These are phyloP conservation scores for Clitopilus passeckerianus DNA, from an alignment of 768 basidiomycete genomes.

Conservation along the genomic window DNA sequence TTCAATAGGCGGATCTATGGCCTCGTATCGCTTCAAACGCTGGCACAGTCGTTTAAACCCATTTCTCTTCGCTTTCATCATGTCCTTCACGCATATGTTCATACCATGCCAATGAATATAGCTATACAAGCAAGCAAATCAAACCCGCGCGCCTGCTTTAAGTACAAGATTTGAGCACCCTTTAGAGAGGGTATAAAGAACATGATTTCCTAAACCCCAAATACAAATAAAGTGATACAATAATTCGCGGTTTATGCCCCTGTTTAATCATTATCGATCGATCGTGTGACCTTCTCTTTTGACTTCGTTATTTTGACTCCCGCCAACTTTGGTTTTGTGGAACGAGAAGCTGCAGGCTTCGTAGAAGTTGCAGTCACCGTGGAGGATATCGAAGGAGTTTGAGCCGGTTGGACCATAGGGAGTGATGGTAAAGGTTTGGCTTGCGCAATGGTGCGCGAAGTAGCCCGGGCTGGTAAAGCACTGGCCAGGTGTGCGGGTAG, in stretches of 20 bases:
- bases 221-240: neutral
- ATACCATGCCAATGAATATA: slow-evolving; percentile 12
- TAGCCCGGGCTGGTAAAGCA: neutral
- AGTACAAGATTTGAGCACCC: neutral
- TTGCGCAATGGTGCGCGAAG: slow-evolving; percentile 9
- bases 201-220: no score
- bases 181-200: no score
- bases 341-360: slow-evolving; percentile 4
- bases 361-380: slow-evolving; percentile 3
- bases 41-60: slow-evolving; percentile 87
- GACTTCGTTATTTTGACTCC: slow-evolving; percentile 37
- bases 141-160: neutral
- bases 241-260: neutral
- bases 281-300: slow-evolving; percentile 20
- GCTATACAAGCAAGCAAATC: neutral
- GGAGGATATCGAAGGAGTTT: neutral
- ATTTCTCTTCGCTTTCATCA: slow-evolving; percentile 4
- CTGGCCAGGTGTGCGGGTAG: slow-evolving; percentile 13
- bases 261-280: neutral
- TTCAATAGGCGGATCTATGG: slow-evolving; percentile 87
- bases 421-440: slow-evolving; percentile 17
- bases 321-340: slow-evolving; percentile 20
- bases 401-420: slow-evolving; percentile 14
- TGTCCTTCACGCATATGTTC: slow-evolving; percentile 13
- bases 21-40: slow-evolving; percentile 99